These are phyloP conservation scores for Fragilariopsis cylindrus DNA, from an alignment of 108 stramenopile genomes.

Conservation along the genomic window DNA sequence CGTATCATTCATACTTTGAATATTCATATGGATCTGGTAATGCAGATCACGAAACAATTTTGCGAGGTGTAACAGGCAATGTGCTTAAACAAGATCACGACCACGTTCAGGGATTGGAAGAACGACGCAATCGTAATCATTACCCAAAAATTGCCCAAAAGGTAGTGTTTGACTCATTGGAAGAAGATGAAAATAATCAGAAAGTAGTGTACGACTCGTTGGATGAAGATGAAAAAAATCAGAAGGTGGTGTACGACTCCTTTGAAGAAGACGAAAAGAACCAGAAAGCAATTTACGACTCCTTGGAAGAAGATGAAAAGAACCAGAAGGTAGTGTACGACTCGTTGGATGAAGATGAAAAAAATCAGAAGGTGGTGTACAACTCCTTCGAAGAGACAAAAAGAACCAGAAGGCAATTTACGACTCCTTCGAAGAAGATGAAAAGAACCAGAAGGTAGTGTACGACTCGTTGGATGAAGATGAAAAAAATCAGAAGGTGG, in stretches of 20 bases:
- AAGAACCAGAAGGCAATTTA: neutral
- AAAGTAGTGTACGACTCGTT: neutral
- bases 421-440: neutral
- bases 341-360: constrained; percentile 9
- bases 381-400: constrained; percentile 6
- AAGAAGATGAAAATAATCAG: constrained; percentile 2
- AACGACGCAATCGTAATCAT: constrained; percentile 45
- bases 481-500: neutral
- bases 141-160: neutral
- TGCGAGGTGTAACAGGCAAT: constrained; percentile 65
- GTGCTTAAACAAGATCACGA: constrained; percentile 60
- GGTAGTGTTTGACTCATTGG: neutral
- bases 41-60: constrained; percentile 40
- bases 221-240: constrained; percentile 14
- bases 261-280: constrained; percentile 18
- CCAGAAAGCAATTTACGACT: constrained; percentile 14
- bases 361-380: constrained; percentile 5
- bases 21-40: constrained; percentile 29
- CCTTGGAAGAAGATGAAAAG: constrained; percentile 9
- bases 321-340: constrained; percentile 10
- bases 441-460: neutral
- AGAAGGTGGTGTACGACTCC: constrained; percentile 9
- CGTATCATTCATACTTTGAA: constrained; percentile 84
- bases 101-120: constrained; percentile 43
- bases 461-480: constrained; percentile 3